Conservation (phyloP, 257 asterid genomes). For the Nemophila menziesii region DNA sequence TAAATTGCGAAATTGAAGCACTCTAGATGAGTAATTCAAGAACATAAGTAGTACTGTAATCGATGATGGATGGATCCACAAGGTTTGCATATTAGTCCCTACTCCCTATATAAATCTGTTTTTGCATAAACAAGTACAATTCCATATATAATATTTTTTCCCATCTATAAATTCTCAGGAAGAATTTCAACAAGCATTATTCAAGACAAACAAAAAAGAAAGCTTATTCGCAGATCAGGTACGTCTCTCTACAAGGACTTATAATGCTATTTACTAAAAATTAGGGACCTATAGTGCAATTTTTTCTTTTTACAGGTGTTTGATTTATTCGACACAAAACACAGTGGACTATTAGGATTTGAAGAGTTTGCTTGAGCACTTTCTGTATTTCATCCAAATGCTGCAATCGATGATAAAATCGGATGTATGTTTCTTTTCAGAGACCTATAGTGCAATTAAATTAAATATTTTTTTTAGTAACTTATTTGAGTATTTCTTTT, state of each 20-base stretch:
- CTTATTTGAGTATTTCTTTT: conserved; percentile 3
- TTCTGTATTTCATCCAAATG: conserved; percentile 16
- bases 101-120: background rate
- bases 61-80: conserved; percentile 78
- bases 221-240: conserved; percentile 6
- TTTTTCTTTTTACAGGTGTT: conserved; percentile 8
- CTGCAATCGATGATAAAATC: conserved; percentile 11
- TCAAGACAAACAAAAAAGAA: conserved; percentile 5
- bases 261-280: background rate
- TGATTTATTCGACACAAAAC: conserved; percentile 17
- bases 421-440: conserved; percentile 4
- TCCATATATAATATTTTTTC: background rate
- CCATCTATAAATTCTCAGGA: background rate
- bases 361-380: conserved; percentile 15
- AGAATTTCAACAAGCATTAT: conserved; percentile 2
- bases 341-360: conserved; percentile 12
- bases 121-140: too few relatives aligned
- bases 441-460: too few relatives aligned
- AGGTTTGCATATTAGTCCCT: conserved; percentile 31
- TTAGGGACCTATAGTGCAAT: background rate
- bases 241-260: background rate
- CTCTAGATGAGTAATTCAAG: conserved; percentile 75
- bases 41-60: conserved; percentile 86
- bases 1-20: conserved; percentile 82
- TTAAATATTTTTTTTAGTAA: background rate